phyloP scores from a whole-genome alignment of 371 early-diverging fungal genomes.

The Lichtheimia hyalospora region DNA sequence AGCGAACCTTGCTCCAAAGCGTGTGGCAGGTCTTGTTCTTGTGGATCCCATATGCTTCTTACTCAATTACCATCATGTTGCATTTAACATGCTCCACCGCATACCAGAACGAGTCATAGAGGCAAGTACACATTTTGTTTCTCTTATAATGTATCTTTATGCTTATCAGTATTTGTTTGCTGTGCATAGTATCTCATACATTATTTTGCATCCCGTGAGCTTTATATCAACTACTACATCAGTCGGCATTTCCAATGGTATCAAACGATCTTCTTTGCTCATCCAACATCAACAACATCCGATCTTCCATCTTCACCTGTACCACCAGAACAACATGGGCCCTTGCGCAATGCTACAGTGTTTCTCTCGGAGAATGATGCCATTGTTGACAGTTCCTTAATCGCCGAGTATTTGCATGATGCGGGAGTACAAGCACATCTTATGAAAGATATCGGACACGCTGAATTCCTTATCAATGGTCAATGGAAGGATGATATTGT shows the following conservation, averaged over 20 bases:
- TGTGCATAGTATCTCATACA: slow-evolving; percentile 50
- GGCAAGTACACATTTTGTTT: slow-evolving; percentile 14
- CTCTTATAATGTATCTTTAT: not conserved
- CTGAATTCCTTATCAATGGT: slow-evolving; percentile 41
- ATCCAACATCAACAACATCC: slow-evolving; percentile 4
- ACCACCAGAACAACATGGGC: not conserved
- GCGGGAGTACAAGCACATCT: slow-evolving; percentile 23
- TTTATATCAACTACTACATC: slow-evolving; percentile 66
- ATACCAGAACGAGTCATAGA: slow-evolving; percentile 53
- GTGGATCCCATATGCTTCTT: slow-evolving; percentile 75
- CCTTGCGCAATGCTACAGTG: slow-evolving; percentile 28
- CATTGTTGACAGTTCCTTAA: slow-evolving; percentile 38
- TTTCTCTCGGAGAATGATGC: slow-evolving; percentile 49
- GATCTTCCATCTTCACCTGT: not conserved
- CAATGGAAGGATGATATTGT: slow-evolving; percentile 38
- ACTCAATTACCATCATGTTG: slow-evolving; percentile 60
- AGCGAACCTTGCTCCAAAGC: slow-evolving; percentile 41
- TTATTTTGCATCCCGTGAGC: slow-evolving; percentile 62
- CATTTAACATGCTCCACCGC: slow-evolving; percentile 69
- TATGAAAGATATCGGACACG: slow-evolving; percentile 52
- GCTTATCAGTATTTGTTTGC: not conserved
- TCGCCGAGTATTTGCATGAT: slow-evolving; percentile 31
- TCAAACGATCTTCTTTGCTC: slow-evolving; percentile 48
- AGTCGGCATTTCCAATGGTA: slow-evolving; percentile 66
- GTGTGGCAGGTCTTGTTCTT: slow-evolving; percentile 52